These are phyloP conservation scores for Entonaema liquescens DNA, from an alignment of 495 filamentous ascomycete genomes.

Conservation along the genomic window DNA sequence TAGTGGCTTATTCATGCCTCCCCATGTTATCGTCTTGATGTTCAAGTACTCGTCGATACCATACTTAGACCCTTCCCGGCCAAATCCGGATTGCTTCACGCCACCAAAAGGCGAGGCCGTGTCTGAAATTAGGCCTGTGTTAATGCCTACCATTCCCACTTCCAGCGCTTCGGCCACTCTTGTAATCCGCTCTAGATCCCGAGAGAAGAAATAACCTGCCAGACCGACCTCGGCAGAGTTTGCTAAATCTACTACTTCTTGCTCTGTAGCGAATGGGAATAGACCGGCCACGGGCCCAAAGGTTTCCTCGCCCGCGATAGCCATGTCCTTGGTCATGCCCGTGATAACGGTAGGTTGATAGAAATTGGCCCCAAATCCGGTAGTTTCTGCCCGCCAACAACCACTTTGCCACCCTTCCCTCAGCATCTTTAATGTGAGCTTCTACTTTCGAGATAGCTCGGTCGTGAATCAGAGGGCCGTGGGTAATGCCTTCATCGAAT, in stretches of 20 bases:
- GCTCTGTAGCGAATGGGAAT: slow-evolving; percentile 83
- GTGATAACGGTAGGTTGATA: slow-evolving; percentile 83
- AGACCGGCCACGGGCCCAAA: slow-evolving; percentile 87
- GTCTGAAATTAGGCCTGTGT: slow-evolving; percentile 85
- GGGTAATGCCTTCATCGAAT: slow-evolving; percentile 73
- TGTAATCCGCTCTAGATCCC: slow-evolving; percentile 74
- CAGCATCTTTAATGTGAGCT: slow-evolving; percentile 78
- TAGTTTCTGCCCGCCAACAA: slow-evolving; percentile 74
- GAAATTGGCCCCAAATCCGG: slow-evolving; percentile 76
- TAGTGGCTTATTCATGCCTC: slow-evolving; percentile 72
- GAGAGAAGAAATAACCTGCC: slow-evolving; percentile 86
- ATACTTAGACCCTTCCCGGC: slow-evolving; percentile 89
- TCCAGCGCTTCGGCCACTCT: slow-evolving; percentile 86
- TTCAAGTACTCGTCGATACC: slow-evolving; percentile 89
- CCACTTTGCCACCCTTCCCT: slow-evolving; percentile 75
- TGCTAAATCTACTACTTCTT: slow-evolving; percentile 82
- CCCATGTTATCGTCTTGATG: slow-evolving; percentile 88
- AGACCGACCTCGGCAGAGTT: slow-evolving; percentile 81
- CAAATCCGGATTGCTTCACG: slow-evolving; percentile 93
- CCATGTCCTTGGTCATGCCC: slow-evolving; percentile 83
- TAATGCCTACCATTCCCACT: slow-evolving; percentile 90
- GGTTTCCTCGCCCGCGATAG: slow-evolving; percentile 80
- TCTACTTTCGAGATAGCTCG: slow-evolving; percentile 79
- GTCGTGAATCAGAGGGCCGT: slow-evolving; percentile 84
- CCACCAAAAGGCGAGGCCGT: slow-evolving; percentile 88